Conservation (phyloP, 305 asterid species). For the Plantago rigida region DNA sequence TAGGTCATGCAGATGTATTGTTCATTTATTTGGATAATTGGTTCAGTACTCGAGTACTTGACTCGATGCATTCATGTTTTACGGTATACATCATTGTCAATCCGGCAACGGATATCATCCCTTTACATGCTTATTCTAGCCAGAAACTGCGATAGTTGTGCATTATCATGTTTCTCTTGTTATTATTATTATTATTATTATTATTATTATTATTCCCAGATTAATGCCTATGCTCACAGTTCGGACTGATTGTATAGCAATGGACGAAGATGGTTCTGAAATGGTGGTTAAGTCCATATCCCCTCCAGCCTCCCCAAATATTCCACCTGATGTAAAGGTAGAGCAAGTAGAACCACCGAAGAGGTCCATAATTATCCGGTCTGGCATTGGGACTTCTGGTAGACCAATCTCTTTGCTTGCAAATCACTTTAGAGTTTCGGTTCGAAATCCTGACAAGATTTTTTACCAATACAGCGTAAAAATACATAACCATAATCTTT, state of each 20-base stretch:
- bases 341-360: slow-evolving; percentile 36
- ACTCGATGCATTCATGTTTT: no score
- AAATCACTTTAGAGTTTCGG: slow-evolving; percentile 67
- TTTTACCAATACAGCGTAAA: slow-evolving; percentile 67
- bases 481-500: slow-evolving; percentile 19
- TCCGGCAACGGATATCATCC: neutral
- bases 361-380: slow-evolving; percentile 46
- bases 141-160: neutral
- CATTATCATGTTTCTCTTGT: slow-evolving; percentile 8
- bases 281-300: slow-evolving; percentile 26
- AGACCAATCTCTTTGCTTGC: slow-evolving; percentile 48
- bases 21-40: neutral
- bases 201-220: neutral
- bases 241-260: slow-evolving; percentile 27
- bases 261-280: slow-evolving; percentile 34
- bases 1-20: no score
- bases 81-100: neutral
- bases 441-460: slow-evolving; percentile 41
- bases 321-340: slow-evolving; percentile 28
- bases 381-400: slow-evolving; percentile 68
- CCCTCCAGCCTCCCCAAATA: slow-evolving; percentile 26
- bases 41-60: neutral
- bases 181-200: slow-evolving; percentile 1
- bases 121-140: neutral
- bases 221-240: slow-evolving; percentile 20